phyloP scores from a whole-genome alignment of 2,329 filamentous ascomycete genomes.

The Alternaria triticina region DNA sequence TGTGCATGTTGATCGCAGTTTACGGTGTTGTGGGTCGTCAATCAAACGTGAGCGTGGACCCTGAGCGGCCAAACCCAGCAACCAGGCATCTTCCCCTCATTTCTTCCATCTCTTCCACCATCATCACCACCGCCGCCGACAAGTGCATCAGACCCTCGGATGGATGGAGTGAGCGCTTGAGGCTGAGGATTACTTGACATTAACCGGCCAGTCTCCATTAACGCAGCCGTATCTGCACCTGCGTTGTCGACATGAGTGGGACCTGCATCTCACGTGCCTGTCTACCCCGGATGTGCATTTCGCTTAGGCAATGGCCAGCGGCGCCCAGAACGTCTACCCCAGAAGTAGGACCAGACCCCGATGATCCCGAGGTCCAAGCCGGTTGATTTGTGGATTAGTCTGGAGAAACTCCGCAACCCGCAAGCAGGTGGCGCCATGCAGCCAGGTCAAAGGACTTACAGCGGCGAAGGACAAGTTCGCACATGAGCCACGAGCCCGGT shows the following conservation, averaged over 20 bases:
- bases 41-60: constrained; percentile 10
- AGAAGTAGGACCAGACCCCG: constrained; percentile 8
- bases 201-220: constrained; percentile 2
- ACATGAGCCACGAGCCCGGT: constrained; percentile 22
- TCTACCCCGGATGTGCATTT: constrained; percentile 18
- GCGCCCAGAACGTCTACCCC: constrained; percentile 17
- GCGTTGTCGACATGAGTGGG: constrained; percentile 8
- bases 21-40: constrained; percentile 8
- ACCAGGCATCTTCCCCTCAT: constrained; percentile 9
- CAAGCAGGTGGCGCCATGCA: constrained; percentile 7
- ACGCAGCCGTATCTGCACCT: not conserved
- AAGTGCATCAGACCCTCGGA: not conserved
- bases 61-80: constrained; percentile 17
- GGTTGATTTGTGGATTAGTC: constrained; percentile 30
- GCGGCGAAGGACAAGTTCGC: constrained; percentile 4
- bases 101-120: not conserved
- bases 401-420: constrained; percentile 14
- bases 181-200: not conserved
- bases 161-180: not conserved
- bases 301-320: constrained; percentile 10
- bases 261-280: constrained; percentile 24
- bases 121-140: not conserved
- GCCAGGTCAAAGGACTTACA: not conserved
- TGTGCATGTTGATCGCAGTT: constrained; percentile 13
- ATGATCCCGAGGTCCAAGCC: constrained; percentile 28